phyloP scores from a whole-genome alignment of 1,284 basidiomycete genomes.

The Apiotrichum montevideense region DNA sequence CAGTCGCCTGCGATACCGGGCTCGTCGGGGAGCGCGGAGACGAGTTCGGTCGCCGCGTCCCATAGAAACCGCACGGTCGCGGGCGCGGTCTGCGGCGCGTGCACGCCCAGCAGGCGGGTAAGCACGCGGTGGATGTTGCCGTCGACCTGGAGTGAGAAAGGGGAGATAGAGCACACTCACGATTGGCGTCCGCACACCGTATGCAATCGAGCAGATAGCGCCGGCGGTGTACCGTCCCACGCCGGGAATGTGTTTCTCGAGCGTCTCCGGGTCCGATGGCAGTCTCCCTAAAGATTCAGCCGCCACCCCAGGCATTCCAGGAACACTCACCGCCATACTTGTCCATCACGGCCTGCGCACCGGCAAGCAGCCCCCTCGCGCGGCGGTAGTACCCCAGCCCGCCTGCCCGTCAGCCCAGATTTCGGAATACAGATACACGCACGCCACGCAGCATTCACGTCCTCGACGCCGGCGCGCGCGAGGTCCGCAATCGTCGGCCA shows the following conservation, averaged over 20 bases:
- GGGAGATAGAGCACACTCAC: conserved; percentile 50
- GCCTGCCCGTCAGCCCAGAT: conserved; percentile 10
- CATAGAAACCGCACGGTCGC: conserved; percentile 72
- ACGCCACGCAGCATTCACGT: conserved; percentile 79
- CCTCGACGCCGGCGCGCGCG: conserved; percentile 68
- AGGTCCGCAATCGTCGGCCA: conserved; percentile 78
- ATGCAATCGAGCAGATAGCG: conserved; percentile 84
- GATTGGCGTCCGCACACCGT: conserved; percentile 73
- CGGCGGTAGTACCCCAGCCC: conserved; percentile 86
- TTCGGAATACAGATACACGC: neutral
- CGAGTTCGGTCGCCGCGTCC: conserved; percentile 65
- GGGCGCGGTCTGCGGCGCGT: conserved; percentile 74
- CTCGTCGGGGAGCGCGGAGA: conserved; percentile 47
- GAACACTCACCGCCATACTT: conserved; percentile 45
- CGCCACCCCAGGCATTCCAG: neutral
- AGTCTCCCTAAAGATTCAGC: conserved; percentile 49
- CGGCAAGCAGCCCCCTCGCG: conserved; percentile 68
- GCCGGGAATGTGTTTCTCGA: conserved; percentile 80
- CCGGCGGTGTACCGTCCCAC: conserved; percentile 79
- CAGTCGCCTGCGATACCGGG: conserved; percentile 60
- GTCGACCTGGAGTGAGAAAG: conserved; percentile 58
- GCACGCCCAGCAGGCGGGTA: conserved; percentile 70
- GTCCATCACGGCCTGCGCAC: conserved; percentile 67
- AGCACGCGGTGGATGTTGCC: conserved; percentile 83
- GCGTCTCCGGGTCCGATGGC: conserved; percentile 68